Conservation (phyloP, 805 yeast genomes). For the Candida odintsovae region DNA sequence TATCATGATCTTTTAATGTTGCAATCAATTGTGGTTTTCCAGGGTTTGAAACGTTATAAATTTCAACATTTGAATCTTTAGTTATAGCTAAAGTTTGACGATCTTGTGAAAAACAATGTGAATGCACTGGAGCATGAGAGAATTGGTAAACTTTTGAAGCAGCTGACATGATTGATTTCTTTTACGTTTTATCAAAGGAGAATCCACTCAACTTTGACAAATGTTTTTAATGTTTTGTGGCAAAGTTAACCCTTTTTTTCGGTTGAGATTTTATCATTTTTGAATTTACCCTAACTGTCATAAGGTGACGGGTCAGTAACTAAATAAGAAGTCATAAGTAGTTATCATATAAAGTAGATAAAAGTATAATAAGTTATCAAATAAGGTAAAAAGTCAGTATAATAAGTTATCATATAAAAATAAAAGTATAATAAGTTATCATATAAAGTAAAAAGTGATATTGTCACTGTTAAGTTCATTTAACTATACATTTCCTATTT, state of each 20-base stretch:
- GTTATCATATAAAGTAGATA: too few relatives aligned
- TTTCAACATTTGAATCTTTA: constrained; percentile 67
- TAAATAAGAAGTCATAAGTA: too few relatives aligned
- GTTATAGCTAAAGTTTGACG: constrained; percentile 69
- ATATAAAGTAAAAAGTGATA: too few relatives aligned
- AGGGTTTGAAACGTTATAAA: constrained; percentile 54
- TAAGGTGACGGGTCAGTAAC: too few relatives aligned
- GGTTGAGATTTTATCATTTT: background rate
- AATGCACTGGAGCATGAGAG: constrained; percentile 83
- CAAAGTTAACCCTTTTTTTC: constrained; percentile 1
- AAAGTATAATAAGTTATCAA: too few relatives aligned
- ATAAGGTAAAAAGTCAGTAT: too few relatives aligned
- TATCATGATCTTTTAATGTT: constrained; percentile 78
- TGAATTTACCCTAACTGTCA: too few relatives aligned
- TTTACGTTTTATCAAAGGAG: constrained; percentile 17
- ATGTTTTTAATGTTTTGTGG: background rate
- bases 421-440: too few relatives aligned
- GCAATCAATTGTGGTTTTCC: constrained; percentile 57
- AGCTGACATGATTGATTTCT: constrained; percentile 1
- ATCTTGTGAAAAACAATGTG: constrained; percentile 82
- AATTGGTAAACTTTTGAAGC: constrained; percentile 43
- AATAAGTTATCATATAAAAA: too few relatives aligned
- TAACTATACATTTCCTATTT: too few relatives aligned
- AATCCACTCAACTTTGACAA: constrained; percentile 21
- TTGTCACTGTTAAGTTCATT: too few relatives aligned